Percentiles rank a stretch among this genome's conserved stretches.
Conservation (phyloP, 495 filamentous ascomycete species). For the Evernia prunastri region DNA sequence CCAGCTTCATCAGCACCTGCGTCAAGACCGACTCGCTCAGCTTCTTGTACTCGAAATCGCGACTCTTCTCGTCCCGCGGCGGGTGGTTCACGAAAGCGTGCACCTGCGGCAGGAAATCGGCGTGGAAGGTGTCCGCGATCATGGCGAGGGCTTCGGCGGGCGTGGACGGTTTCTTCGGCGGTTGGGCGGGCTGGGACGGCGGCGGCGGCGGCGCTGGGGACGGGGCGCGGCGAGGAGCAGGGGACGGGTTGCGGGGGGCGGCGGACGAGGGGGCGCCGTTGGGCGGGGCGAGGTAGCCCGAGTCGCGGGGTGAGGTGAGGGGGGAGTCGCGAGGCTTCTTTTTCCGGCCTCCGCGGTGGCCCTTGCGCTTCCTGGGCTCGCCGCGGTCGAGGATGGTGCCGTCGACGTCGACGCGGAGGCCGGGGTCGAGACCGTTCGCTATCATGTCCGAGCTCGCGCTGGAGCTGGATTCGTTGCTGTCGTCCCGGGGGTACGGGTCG, state of each 20-base stretch:
- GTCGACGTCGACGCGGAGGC: conserved; percentile 27
- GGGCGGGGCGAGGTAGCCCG: conserved; percentile 29
- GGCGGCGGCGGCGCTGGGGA: conserved; percentile 26
- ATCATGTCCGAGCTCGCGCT: conserved; percentile 44
- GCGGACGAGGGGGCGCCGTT: conserved; percentile 12
- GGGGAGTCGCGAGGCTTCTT: conserved; percentile 31
- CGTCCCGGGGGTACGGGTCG: conserved; percentile 31
- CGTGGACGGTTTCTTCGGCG: conserved; percentile 39
- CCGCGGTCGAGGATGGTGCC: conserved; percentile 18
- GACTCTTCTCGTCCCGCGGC: conserved; percentile 63
- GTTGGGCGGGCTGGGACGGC: conserved; percentile 30
- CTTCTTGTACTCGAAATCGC: conserved; percentile 70
- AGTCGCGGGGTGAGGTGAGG: conserved; percentile 17
- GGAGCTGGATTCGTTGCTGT: conserved; percentile 42
- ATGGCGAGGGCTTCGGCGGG: conserved; percentile 65
- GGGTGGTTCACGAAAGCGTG: conserved; percentile 56
- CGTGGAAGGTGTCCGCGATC: conserved; percentile 59
- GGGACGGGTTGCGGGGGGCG: conserved; percentile 21
- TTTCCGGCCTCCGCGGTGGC: conserved; percentile 29
- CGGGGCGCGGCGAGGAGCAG: conserved; percentile 12
- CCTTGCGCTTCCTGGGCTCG: conserved; percentile 23
- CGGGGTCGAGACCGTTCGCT: conserved; percentile 32
- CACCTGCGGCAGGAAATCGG: conserved; percentile 60
- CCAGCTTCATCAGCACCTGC: conserved; percentile 78
- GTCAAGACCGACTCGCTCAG: conserved; percentile 77